These are phyloP conservation scores for Chlorella sorokiniana DNA, from an alignment of 139 green algal species.

Conservation along the genomic window DNA sequence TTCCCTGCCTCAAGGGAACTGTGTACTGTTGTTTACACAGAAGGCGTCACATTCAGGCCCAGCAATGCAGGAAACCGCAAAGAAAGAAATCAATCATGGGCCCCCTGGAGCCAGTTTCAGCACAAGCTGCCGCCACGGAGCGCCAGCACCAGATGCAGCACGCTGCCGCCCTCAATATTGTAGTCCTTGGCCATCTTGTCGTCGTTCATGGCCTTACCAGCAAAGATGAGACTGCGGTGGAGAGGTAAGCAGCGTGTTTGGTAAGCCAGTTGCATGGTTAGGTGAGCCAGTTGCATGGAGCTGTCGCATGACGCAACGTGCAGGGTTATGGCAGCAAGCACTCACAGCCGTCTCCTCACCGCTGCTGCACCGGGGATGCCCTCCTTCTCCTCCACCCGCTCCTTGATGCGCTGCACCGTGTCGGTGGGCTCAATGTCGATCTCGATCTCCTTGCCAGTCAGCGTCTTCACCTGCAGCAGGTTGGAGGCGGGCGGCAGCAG, in stretches of 20 bases:
- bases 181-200: constrained; percentile 98
- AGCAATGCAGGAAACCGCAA: too few species aligned
- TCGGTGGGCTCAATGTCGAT: constrained; percentile 99
- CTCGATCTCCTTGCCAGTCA: constrained; percentile 99
- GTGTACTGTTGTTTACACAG: too few species aligned
- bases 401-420: constrained; percentile 98
- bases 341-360: constrained; percentile 40
- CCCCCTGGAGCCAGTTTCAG: neutral
- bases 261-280: neutral
- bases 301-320: neutral
- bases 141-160: constrained; percentile 91
- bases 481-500: neutral
- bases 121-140: constrained; percentile 36
- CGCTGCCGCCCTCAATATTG: constrained; percentile 88
- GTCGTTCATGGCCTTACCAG: constrained; percentile 99
- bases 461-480: constrained; percentile 80
- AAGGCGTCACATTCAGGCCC: too few species aligned
- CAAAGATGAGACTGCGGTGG: constrained; percentile 85
- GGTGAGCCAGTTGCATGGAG: neutral
- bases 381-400: constrained; percentile 99
- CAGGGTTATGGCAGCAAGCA: neutral
- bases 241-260: neutral
- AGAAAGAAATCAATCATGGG: too few species aligned
- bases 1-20: too few species aligned
- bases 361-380: constrained; percentile 99